Percentiles rank a stretch among this genome's conserved stretches.
phyloP scores from a whole-genome alignment of 2,329 filamentous ascomycete species.

The Colletotrichum karsti region DNA sequence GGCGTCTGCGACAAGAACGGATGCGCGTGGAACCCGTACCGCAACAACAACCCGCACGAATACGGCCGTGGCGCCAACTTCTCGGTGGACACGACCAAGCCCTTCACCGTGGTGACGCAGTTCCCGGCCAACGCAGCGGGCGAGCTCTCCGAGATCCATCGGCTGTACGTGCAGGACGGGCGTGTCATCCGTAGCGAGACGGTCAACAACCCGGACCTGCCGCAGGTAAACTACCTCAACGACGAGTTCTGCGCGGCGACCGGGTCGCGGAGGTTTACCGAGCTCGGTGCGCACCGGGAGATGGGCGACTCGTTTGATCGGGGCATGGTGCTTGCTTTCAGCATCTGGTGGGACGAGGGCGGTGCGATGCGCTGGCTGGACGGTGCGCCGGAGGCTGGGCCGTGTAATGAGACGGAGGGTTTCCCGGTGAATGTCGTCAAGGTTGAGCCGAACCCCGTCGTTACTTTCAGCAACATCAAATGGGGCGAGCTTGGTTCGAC shows the following conservation, averaged over 20 bases:
- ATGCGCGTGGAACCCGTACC: slow-evolving; percentile 54
- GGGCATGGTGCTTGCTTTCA: slow-evolving; percentile 61
- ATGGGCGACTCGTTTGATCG: slow-evolving; percentile 55
- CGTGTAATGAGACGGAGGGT: slow-evolving; percentile 62
- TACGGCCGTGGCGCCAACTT: slow-evolving; percentile 41
- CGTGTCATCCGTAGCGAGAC: slow-evolving; percentile 54
- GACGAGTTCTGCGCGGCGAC: slow-evolving; percentile 45
- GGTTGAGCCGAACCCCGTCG: slow-evolving; percentile 55
- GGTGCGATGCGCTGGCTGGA: slow-evolving; percentile 65
- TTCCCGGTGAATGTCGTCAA: slow-evolving; percentile 56
- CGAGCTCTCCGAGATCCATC: slow-evolving; percentile 52
- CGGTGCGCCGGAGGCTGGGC: slow-evolving; percentile 49
- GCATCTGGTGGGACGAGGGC: slow-evolving; percentile 61
- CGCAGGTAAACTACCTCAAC: slow-evolving; percentile 45
- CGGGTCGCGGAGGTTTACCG: slow-evolving; percentile 39
- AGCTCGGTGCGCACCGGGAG: slow-evolving; percentile 49
- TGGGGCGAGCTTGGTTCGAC: slow-evolving; percentile 70
- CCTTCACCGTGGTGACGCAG: slow-evolving; percentile 59
- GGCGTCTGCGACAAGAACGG: slow-evolving; percentile 54
- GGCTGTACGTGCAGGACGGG: slow-evolving; percentile 59
- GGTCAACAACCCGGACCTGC: slow-evolving; percentile 35
- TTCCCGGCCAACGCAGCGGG: slow-evolving; percentile 50
- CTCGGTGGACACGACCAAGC: slow-evolving; percentile 45
- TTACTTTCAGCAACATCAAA: slow-evolving; percentile 65
- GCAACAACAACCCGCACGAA: slow-evolving; percentile 33